These are phyloP conservation scores for Hericium alpestre DNA, from an alignment of 768 basidiomycete genomes.

Conservation along the genomic window DNA sequence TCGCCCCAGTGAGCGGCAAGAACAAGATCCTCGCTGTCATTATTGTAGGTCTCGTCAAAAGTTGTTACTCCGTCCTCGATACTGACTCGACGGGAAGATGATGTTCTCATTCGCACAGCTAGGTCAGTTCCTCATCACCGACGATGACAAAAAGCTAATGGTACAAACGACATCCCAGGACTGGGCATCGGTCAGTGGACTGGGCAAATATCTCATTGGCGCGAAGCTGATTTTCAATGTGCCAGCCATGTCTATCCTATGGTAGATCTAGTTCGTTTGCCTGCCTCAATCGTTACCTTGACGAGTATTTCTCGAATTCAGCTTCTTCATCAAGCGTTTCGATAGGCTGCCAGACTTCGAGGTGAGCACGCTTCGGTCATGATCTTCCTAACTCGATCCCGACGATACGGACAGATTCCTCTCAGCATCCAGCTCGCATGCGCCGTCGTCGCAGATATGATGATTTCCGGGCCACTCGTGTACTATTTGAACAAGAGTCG, in stretches of 20 bases:
- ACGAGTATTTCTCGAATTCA: neutral
- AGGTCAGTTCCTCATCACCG: neutral
- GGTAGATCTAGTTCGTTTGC: neutral
- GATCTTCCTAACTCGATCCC: neutral
- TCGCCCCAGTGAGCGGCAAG: neutral
- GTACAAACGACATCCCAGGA: no score
- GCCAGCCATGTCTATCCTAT: neutral
- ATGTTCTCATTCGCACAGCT: neutral
- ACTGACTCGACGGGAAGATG: neutral
- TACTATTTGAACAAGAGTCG: constrained; percentile 7
- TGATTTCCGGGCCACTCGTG: constrained; percentile 5
- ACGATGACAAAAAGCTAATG: no score
- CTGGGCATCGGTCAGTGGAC: neutral
- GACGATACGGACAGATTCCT: neutral
- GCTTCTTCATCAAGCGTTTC: neutral
- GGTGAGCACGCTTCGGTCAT: neutral
- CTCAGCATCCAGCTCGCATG: neutral
- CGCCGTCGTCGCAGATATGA: neutral
- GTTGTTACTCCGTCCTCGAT: no score
- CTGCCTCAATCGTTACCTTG: neutral
- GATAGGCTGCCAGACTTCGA: neutral
- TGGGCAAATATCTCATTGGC: neutral
- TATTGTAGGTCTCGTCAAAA: neutral
- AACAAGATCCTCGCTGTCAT: neutral
- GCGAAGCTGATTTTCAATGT: neutral